Conservation (phyloP, 2,329 filamentous ascomycete species). For the Fonsecaea multimorphosa region DNA sequence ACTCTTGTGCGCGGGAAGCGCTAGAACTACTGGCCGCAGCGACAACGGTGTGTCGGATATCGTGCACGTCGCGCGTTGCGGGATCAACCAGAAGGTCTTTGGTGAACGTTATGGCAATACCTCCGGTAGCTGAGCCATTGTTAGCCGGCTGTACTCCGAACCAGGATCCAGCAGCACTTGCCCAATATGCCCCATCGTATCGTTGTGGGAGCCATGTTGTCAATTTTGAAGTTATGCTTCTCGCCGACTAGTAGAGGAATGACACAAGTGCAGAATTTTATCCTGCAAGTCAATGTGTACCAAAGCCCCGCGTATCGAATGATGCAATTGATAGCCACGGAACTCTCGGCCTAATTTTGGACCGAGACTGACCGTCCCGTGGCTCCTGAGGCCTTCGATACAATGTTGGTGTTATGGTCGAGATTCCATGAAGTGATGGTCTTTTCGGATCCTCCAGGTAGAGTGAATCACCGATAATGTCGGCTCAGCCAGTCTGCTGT, state of each 20-base stretch:
- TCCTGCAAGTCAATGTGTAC: not conserved
- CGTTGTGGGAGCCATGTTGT: not conserved
- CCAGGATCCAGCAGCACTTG: not conserved
- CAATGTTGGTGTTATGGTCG: not conserved
- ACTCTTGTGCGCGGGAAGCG: slow-evolving; percentile 69
- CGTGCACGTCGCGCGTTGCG: slow-evolving; percentile 69
- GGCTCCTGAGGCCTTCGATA: not conserved
- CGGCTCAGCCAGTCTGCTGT: slow-evolving; percentile 15
- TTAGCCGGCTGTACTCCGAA: not conserved
- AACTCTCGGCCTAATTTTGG: not conserved
- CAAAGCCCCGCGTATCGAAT: not conserved
- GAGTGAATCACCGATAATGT: not conserved
- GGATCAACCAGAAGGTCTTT: slow-evolving; percentile 81
- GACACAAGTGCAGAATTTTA: not conserved
- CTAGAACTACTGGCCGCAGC: slow-evolving; percentile 83
- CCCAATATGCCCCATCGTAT: slow-evolving; percentile 1
- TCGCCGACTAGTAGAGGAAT: not conserved
- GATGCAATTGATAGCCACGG: not conserved
- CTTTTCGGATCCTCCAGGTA: too few relatives aligned
- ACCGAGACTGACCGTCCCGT: not conserved
- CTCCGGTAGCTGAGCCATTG: slow-evolving; percentile 46
- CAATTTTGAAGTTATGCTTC: not conserved
- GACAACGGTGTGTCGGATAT: slow-evolving; percentile 76
- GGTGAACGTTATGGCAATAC: slow-evolving; percentile 64
- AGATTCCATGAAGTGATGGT: not conserved